phyloP scores from a whole-genome alignment of 2,329 filamentous ascomycete species.

The Aspergillus bombycis region DNA sequence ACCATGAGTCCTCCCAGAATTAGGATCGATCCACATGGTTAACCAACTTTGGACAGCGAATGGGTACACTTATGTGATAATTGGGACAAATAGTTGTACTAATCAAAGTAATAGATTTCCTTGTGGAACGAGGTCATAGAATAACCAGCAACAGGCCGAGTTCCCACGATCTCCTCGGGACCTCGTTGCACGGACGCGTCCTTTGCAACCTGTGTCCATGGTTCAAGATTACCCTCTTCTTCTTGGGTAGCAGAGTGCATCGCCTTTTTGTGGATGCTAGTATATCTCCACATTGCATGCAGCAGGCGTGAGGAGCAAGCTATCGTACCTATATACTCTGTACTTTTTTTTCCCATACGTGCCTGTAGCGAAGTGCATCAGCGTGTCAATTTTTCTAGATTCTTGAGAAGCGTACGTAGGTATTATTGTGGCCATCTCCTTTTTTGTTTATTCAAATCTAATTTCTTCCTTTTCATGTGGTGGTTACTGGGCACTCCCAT shows the following conservation, averaged over 20 bases:
- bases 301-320: neutral
- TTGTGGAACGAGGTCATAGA: neutral
- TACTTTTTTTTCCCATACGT: neutral
- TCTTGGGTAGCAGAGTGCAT: neutral
- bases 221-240: neutral
- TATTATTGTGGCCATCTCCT: neutral
- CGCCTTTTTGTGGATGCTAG: neutral
- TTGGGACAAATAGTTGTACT: conserved; percentile 1
- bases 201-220: neutral
- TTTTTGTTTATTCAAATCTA: neutral
- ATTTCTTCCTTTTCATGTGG: neutral
- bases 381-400: neutral
- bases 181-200: conserved; percentile 1
- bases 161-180: neutral
- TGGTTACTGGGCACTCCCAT: neutral
- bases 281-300: neutral
- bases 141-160: neutral
- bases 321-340: neutral
- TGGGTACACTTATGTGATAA: neutral
- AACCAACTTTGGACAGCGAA: conserved; percentile 6
- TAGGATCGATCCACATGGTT: conserved; percentile 6
- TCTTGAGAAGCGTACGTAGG: neutral
- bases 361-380: neutral
- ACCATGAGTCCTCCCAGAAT: neutral
- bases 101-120: neutral